These are phyloP conservation scores for Hyaloscypha variabilis DNA, from an alignment of 495 filamentous ascomycete species.

Conservation along the genomic window DNA sequence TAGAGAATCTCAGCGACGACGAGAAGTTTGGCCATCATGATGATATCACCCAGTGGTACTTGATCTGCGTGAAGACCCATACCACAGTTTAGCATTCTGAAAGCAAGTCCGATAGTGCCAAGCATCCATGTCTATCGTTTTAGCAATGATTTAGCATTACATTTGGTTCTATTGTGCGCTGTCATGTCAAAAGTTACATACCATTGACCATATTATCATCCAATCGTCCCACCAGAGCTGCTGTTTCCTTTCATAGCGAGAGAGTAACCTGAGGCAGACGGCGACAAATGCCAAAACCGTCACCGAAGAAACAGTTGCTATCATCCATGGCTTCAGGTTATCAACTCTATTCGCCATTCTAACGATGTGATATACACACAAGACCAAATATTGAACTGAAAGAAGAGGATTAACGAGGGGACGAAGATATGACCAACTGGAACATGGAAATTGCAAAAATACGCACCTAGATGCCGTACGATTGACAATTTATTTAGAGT, in stretches of 20 bases:
- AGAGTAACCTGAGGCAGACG: conserved; percentile 39
- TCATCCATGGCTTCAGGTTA: conserved; percentile 41
- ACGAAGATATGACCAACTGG: neutral
- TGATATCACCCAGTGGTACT: conserved; percentile 27
- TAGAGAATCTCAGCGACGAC: conserved; percentile 42
- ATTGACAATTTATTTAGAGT: too few species aligned
- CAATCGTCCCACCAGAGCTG: conserved; percentile 45
- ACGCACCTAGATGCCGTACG: neutral
- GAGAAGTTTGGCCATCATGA: conserved; percentile 40
- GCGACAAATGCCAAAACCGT: conserved; percentile 21
- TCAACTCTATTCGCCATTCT: conserved; percentile 21
- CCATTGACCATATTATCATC: conserved; percentile 43
- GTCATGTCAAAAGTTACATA: conserved; percentile 18
- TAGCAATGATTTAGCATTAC: conserved; percentile 1
- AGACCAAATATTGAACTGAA: neutral
- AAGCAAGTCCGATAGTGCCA: conserved; percentile 40
- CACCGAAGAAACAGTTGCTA: conserved; percentile 34
- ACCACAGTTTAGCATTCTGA: conserved; percentile 35
- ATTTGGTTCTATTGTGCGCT: neutral
- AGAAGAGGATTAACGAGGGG: conserved; percentile 1
- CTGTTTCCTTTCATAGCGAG: conserved; percentile 35
- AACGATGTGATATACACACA: neutral
- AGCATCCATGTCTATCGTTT: conserved; percentile 36
- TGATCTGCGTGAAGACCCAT: conserved; percentile 39
- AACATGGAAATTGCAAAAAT: neutral